Evolutionary conservation across 176 grass and related monocot species (phyloP).

Genomic region (Puccinellia tenuiflora): DNA sequence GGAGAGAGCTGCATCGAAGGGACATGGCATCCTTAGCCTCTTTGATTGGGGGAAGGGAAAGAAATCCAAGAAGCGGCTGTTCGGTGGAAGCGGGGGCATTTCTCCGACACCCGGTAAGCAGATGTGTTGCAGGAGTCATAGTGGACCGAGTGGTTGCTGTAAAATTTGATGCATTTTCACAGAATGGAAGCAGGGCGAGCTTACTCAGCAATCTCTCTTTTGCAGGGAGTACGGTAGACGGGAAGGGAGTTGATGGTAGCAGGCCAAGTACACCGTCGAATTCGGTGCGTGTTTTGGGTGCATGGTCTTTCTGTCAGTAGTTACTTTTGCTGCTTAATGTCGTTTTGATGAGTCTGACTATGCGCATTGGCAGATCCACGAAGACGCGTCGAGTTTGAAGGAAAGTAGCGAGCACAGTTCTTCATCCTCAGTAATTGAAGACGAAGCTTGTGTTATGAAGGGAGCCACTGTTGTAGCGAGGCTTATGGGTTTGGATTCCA

Average conservation of each 20-base stretch:
- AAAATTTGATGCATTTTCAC: background rate
- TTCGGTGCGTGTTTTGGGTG: constrained; percentile 29
- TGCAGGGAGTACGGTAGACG: constrained; percentile 35
- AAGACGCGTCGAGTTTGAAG: constrained; percentile 58
- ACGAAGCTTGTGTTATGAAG: constrained; percentile 44
- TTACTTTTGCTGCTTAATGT: background rate
- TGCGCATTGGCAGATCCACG: constrained; percentile 43
- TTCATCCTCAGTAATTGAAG: constrained; percentile 63
- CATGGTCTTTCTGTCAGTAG: background rate
- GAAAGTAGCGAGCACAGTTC: constrained; percentile 67
- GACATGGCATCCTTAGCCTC: constrained; percentile 66
- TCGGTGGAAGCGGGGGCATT: constrained; percentile 23
- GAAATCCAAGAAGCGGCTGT: constrained; percentile 66
- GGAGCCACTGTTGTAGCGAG: constrained; percentile 75
- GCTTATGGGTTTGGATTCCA: constrained; percentile 93
- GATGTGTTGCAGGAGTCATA: background rate
- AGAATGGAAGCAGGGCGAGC: background rate
- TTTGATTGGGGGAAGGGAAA: constrained; percentile 91
- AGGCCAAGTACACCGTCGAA: constrained; percentile 32
- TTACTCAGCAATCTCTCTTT: background rate
- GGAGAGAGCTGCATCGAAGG: constrained; percentile 62
- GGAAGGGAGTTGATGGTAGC: constrained; percentile 31
- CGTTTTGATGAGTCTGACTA: background rate
- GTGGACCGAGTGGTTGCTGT: background rate
- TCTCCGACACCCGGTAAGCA: constrained; percentile 27